A percentile compares a stretch with the other conserved stretches of the same genome.
These are phyloP conservation scores for Malus hybrid DNA, from an alignment of 331 rosid genomes.

Conservation along the genomic window DNA sequence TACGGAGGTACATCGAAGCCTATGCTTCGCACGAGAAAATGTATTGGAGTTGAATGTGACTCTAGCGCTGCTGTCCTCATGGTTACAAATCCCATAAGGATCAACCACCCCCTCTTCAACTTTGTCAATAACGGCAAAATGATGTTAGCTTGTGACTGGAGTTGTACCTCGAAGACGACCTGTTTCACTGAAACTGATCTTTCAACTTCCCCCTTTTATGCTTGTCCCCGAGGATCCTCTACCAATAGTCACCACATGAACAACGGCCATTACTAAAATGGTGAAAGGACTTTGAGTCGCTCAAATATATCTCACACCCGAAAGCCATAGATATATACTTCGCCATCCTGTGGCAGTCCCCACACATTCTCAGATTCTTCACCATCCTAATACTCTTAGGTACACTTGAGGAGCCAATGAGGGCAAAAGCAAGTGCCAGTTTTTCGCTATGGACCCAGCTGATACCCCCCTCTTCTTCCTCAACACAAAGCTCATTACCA, in stretches of 20 bases:
- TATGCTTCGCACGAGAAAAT: too few relatives aligned
- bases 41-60: background rate
- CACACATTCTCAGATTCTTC: conserved; percentile 72
- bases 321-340: conserved; percentile 57
- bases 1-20: too few relatives aligned
- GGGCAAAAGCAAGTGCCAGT: conserved; percentile 69
- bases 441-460: conserved; percentile 67
- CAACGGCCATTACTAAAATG: conserved; percentile 73
- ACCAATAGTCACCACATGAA: conserved; percentile 93
- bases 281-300: conserved; percentile 60
- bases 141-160: background rate
- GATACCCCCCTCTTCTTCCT: conserved; percentile 65
- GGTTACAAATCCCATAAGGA: background rate
- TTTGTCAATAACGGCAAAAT: background rate
- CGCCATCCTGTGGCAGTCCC: conserved; percentile 72
- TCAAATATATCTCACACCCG: conserved; percentile 69
- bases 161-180: background rate
- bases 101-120: background rate
- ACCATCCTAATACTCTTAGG: conserved; percentile 52
- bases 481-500: conserved; percentile 43
- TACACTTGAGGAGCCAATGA: conserved; percentile 34
- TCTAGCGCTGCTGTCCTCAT: background rate
- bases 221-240: background rate
- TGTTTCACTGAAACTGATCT: background rate
- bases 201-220: background rate